Conservation (phyloP, 2,329 filamentous ascomycete genomes). For the Penicillium nordicum region DNA sequence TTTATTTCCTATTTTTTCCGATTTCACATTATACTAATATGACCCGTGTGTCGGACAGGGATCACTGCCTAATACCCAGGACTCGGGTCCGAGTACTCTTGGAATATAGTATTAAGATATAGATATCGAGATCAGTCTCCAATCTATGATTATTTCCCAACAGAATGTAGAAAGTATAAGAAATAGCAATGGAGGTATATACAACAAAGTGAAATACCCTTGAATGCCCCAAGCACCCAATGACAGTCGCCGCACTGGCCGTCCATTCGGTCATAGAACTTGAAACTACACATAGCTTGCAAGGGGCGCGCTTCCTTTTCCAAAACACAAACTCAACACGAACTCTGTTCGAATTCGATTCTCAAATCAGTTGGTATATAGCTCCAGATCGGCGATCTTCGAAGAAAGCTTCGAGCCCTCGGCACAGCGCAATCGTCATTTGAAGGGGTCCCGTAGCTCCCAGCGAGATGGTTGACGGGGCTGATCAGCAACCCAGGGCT, state of each 20-base stretch:
- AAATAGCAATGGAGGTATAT: neutral
- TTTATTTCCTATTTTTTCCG: too few relatives aligned
- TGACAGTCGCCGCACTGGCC: neutral
- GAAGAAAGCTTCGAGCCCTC: neutral
- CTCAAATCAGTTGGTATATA: neutral
- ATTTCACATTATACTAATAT: neutral
- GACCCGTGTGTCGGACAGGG: neutral
- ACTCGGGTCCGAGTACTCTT: neutral
- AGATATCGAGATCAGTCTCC: neutral
- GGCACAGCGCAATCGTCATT: neutral
- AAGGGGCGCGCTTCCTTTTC: conserved; percentile 11
- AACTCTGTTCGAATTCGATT: conserved; percentile 10
- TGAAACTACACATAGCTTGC: conserved; percentile 4
- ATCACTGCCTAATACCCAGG: neutral
- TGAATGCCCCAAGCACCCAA: conserved; percentile 5
- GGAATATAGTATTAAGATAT: neutral
- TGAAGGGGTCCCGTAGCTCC: neutral
- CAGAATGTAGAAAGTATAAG: neutral
- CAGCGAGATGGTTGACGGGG: conserved; percentile 4
- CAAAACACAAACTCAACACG: neutral
- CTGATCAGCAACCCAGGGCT: conserved; percentile 8
- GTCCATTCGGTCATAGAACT: neutral
- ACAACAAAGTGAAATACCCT: neutral
- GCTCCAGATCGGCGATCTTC: neutral
- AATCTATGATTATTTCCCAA: neutral